A percentile compares a stretch with the other conserved stretches of the same genome.
Conservation (phyloP, 2,329 filamentous ascomycete genomes). For the Botrytis porri region DNA sequence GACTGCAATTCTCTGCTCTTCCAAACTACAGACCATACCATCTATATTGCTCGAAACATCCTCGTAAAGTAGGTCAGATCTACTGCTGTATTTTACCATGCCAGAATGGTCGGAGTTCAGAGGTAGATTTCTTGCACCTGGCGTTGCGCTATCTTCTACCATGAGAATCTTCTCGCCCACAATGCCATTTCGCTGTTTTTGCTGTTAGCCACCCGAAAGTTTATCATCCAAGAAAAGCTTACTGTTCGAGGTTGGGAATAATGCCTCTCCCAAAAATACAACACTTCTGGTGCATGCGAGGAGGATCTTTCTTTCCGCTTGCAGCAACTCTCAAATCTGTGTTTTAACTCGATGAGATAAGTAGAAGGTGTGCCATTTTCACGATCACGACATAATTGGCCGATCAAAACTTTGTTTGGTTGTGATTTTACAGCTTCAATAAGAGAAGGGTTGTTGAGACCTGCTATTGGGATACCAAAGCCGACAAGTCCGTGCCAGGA, state of each 20-base stretch:
- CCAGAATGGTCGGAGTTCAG: slow-evolving; percentile 15
- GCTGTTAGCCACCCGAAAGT: not conserved
- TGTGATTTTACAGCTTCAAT: slow-evolving; percentile 15
- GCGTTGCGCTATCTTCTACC: slow-evolving; percentile 11
- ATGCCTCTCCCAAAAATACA: slow-evolving; percentile 17
- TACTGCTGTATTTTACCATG: slow-evolving; percentile 16
- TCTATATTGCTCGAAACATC: slow-evolving; percentile 13
- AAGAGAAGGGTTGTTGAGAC: slow-evolving; percentile 6
- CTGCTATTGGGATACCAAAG: slow-evolving; percentile 17
- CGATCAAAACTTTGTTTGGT: slow-evolving; percentile 15
- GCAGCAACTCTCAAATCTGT: slow-evolving; percentile 10
- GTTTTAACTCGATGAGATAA: slow-evolving; percentile 10
- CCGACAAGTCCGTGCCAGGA: slow-evolving; percentile 16
- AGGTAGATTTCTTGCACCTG: slow-evolving; percentile 5
- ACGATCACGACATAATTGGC: slow-evolving; percentile 8
- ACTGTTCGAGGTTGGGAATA: slow-evolving; percentile 11
- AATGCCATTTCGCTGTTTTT: not conserved
- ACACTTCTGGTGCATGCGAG: slow-evolving; percentile 10
- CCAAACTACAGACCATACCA: not conserved
- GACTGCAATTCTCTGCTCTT: not conserved
- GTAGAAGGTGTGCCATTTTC: not conserved
- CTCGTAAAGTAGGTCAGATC: not conserved
- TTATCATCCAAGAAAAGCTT: not conserved
- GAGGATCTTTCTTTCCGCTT: not conserved
- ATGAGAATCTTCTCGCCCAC: not conserved